Percentiles rank a stretch among this genome's conserved stretches.
These are phyloP conservation scores for Colletotrichum tropicicola DNA, from an alignment of 2,329 filamentous ascomycete genomes.

Conservation along the genomic window DNA sequence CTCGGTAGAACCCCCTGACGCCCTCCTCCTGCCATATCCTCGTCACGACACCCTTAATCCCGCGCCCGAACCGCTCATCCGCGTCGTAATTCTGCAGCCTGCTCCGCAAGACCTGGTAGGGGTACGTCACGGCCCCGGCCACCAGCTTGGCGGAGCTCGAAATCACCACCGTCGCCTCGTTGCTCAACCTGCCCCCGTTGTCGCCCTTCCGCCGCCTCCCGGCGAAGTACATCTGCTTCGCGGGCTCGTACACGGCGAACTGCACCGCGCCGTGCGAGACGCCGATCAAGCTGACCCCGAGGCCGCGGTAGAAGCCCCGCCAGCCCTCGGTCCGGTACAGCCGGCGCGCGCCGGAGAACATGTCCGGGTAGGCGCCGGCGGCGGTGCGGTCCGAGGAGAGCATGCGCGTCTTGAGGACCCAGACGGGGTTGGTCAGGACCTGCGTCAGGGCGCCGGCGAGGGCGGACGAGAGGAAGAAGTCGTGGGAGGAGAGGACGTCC, in stretches of 20 bases:
- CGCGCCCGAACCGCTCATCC: constrained; percentile 75
- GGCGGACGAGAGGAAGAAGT: constrained; percentile 86
- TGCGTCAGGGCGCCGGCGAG: constrained; percentile 77
- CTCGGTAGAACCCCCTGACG: constrained; percentile 86
- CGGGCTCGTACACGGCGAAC: constrained; percentile 91
- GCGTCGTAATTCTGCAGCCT: constrained; percentile 91
- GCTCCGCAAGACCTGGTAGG: constrained; percentile 91
- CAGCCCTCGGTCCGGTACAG: constrained; percentile 78
- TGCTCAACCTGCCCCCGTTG: constrained; percentile 59
- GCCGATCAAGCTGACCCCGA: constrained; percentile 83
- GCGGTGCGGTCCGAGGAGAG: constrained; percentile 80
- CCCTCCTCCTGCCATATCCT: constrained; percentile 86
- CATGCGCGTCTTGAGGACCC: constrained; percentile 99
- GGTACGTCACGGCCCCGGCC: constrained; percentile 90
- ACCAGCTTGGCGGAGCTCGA: constrained; percentile 86
- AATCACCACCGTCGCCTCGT: constrained; percentile 81
- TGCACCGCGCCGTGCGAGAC: constrained; percentile 94
- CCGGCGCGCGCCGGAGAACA: constrained; percentile 73
- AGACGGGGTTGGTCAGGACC: constrained; percentile 90
- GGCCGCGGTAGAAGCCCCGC: constrained; percentile 86
- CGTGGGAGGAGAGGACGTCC: constrained; percentile 63
- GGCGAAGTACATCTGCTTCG: constrained; percentile 65
- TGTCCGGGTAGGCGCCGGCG: constrained; percentile 82
- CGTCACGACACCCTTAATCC: constrained; percentile 73
- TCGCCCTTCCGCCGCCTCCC: constrained; percentile 37